Conservation (phyloP, 2,329 filamentous ascomycete genomes). For the Thielaviopsis ethacetica region DNA sequence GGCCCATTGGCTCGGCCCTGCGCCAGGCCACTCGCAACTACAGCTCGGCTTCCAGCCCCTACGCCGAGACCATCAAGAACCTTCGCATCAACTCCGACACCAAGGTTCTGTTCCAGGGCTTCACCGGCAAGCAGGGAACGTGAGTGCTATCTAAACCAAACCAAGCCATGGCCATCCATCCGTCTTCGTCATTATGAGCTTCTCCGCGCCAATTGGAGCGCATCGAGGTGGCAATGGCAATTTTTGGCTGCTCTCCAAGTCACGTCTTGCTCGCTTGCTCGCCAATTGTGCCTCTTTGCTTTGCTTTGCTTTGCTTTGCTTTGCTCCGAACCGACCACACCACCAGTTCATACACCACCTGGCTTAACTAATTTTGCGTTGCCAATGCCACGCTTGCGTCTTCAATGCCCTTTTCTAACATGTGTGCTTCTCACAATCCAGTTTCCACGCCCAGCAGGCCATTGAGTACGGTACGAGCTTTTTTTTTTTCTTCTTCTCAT, state of each 20-base stretch:
- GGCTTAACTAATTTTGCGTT: neutral
- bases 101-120: conserved; percentile 92
- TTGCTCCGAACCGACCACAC: no score
- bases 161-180: no score
- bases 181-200: neutral
- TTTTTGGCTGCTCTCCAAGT: neutral
- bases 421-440: conserved; percentile 22
- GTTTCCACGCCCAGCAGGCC: conserved; percentile 93
- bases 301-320: no score
- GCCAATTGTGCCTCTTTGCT: neutral
- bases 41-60: conserved; percentile 52
- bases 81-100: conserved; percentile 86
- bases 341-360: neutral
- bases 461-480: conserved; percentile 77
- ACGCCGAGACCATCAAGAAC: conserved; percentile 62
- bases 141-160: conserved; percentile 32
- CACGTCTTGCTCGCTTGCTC: neutral
- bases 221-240: neutral
- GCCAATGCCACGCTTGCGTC: neutral
- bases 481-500: conserved; percentile 4
- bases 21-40: conserved; percentile 56
- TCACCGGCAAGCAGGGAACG: conserved; percentile 95
- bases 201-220: neutral
- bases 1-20: conserved; percentile 52
- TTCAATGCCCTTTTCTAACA: conserved; percentile 3